These are phyloP conservation scores for Diospyros lotus DNA, from an alignment of 148 eudicot species.

Conservation along the genomic window DNA sequence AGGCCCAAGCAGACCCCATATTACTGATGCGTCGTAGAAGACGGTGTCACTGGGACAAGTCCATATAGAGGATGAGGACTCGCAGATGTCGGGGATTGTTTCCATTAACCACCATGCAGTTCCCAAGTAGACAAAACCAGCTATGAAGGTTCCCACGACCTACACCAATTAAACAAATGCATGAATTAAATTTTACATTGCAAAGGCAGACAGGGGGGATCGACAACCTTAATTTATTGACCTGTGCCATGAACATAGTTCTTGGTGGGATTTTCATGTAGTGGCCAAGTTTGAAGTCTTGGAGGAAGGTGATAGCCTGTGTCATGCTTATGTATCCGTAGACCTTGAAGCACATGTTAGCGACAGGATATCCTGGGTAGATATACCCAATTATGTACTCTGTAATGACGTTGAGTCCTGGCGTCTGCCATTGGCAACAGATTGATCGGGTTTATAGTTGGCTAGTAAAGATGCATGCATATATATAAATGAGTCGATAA, in stretches of 20 bases:
- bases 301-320: constrained; percentile 87
- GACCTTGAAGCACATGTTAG: constrained; percentile 97
- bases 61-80: constrained; percentile 57
- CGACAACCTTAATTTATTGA: constrained; percentile 9
- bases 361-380: constrained; percentile 97
- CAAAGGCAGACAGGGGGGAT: background rate
- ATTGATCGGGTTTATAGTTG: background rate
- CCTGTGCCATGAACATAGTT: constrained; percentile 99
- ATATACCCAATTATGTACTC: constrained; percentile 95
- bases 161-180: background rate
- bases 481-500: too few species aligned
- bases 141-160: constrained; percentile 83
- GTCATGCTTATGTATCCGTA: constrained; percentile 92
- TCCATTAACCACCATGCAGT: constrained; percentile 99
- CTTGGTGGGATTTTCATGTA: constrained; percentile 98
- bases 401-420: constrained; percentile 88
- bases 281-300: constrained; percentile 98
- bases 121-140: constrained; percentile 56
- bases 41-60: constrained; percentile 88
- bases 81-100: constrained; percentile 76
- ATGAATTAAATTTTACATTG: background rate
- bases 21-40: constrained; percentile 88
- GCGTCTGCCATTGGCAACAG: constrained; percentile 38
- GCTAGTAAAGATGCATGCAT: too few species aligned
- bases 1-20: constrained; percentile 94